Percentiles rank a stretch among this genome's conserved stretches.
phyloP scores from a whole-genome alignment of 2,329 filamentous ascomycete species.

The Claviceps spartinae region DNA sequence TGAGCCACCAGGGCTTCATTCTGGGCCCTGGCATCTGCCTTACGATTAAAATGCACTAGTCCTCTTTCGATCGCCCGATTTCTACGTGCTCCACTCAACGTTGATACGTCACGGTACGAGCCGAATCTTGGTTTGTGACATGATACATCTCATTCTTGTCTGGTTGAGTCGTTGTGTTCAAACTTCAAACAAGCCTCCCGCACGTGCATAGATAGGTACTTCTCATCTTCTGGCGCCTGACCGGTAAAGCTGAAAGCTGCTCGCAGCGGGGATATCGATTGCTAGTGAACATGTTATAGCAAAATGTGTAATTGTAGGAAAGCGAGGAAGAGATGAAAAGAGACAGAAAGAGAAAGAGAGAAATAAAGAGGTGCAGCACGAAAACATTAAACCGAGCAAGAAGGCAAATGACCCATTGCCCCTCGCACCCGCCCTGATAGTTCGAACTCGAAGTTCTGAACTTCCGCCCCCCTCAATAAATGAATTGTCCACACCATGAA shows the following conservation, averaged over 20 bases:
- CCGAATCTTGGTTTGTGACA: neutral
- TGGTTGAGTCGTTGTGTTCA: constrained; percentile 1
- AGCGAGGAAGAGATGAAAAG: neutral
- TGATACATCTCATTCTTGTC: neutral
- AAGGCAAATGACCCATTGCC: neutral
- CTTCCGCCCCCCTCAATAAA: constrained; percentile 6
- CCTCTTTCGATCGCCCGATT: constrained; percentile 1
- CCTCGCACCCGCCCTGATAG: neutral
- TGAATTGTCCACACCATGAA: constrained; percentile 7
- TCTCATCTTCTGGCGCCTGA: neutral
- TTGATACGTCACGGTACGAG: constrained; percentile 7
- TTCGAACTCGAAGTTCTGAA: neutral
- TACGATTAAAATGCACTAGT: constrained; percentile 10
- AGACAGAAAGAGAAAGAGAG: neutral
- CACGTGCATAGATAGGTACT: neutral
- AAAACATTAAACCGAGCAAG: no score
- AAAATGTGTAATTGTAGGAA: no score
- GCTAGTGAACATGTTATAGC: constrained; percentile 15
- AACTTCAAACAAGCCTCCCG: neutral
- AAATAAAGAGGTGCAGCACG: neutral
- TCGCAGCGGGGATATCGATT: constrained; percentile 14
- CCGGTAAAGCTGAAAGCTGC: constrained; percentile 1
- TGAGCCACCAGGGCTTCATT: no score
- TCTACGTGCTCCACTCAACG: neutral
- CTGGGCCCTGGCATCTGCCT: constrained; percentile 6